Base-by-base conservation (phyloP, 148 eudicot species). In the Beta vulgaris region DNA sequence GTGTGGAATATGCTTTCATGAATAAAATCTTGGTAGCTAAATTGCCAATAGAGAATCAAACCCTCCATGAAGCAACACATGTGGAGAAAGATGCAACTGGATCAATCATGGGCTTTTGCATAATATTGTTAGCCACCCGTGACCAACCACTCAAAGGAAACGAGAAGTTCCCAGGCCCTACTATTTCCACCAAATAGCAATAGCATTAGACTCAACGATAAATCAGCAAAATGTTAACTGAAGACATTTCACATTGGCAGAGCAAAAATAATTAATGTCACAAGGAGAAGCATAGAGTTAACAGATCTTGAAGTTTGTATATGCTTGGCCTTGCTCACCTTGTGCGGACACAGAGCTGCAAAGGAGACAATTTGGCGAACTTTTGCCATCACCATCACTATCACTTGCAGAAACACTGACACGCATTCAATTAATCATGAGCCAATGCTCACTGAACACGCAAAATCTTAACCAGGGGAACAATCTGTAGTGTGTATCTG, bases 391-490 rank as follows among this genome's bases (percentile, higher is more conserved):
- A 43, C 64, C 43, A 53, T 68, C 53, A 54, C 42, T 25, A n/a
- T 67, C 42, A 39, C 73, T 68, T 40, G 64, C 70, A 54, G 26
- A 37, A 51, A 29, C 54, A 53, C 71, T n/a, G n/a, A n/a, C 37
- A 21, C 36, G 43, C 39, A n/a, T n/a, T 31, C 10, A 8, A 65
- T 53, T 42, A 43, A 67, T 13, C 14, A 18, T 5, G 42, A 57
- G 66, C 48, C 46, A 29, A 64, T 37, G 61, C 78, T 68, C 51
- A 58, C 4, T 11, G 23, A 44, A 77, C 25, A 60, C 28, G 28
- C 31, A 39, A 34, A 63, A 62, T 28, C 63, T 75, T 60, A 80
- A 29, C 83, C 79, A 34, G 83, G 79, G 32, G 72, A 76, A 51
- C 67, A 18, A 25, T 65, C 72, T 21, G 68, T 44, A 65, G 37